Evolutionary conservation across 495 filamentous ascomycete species (phyloP).

Genomic region (Ascodesmis nigricans): DNA sequence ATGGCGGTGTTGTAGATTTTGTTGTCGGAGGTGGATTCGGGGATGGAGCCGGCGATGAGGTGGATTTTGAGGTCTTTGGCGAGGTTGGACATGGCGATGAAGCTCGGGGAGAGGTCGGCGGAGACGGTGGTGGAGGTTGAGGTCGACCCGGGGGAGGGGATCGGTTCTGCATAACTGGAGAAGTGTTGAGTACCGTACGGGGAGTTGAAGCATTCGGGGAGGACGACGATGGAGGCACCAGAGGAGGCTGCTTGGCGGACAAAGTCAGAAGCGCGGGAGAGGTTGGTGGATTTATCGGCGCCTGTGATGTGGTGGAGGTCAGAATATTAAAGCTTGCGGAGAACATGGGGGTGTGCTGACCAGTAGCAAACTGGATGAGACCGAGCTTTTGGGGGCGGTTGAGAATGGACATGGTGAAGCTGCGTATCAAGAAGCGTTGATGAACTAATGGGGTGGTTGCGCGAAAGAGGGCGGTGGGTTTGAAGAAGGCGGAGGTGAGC

Average conservation of each 20-base stretch:
- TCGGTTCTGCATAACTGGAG: conserved; percentile 71
- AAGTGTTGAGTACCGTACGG: conserved; percentile 89
- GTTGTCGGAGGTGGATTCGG: conserved; percentile 28
- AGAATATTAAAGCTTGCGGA: too few relatives aligned
- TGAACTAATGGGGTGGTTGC: too few relatives aligned
- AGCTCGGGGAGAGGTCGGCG: conserved; percentile 48
- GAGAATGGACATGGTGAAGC: too few relatives aligned
- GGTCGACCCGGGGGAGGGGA: conserved; percentile 58
- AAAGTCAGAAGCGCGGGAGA: conserved; percentile 53
- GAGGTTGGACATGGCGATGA: conserved; percentile 59
- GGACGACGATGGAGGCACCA: conserved; percentile 53
- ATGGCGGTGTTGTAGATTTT: conserved; percentile 86
- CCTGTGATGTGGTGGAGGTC: too few relatives aligned
- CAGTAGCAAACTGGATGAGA: too few relatives aligned
- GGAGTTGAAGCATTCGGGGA: conserved; percentile 87
- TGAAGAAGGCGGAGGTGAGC: too few relatives aligned
- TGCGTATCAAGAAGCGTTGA: too few relatives aligned
- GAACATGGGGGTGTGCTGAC: too few relatives aligned
- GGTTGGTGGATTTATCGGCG: conserved; percentile 65
- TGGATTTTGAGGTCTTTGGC: conserved; percentile 55
- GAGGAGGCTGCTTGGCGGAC: conserved; percentile 57
- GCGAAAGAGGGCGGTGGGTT: too few relatives aligned
- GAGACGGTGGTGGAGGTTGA: background rate
- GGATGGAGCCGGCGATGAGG: conserved; percentile 80
- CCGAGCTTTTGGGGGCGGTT: too few relatives aligned